Base-by-base conservation (phyloP, 2,329 filamentous ascomycete genomes). In the Colletotrichum lindemuthianum region DNA sequence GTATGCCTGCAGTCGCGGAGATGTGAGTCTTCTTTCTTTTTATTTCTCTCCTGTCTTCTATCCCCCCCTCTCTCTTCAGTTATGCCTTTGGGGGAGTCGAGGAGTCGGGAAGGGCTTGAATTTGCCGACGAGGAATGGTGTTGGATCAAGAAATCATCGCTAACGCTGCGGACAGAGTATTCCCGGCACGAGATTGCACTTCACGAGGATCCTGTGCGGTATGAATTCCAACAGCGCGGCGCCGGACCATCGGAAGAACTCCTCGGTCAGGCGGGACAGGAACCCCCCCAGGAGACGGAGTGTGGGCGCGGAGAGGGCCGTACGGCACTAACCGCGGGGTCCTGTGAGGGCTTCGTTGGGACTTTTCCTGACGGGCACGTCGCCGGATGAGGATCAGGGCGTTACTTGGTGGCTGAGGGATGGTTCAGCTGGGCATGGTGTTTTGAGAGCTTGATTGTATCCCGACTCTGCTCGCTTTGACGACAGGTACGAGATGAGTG, bases 161-260 rank as follows among this genome's bases (percentile, higher is more conserved):
- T 40, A 8, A 32, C 34, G n/a, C 13, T 33, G 8, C 10, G 8
- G 16, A n/a, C 65, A 88, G 86, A 88, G 81, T 71, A 79, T 88
- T 32, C 79, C 86, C 1, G 80, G 81, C 15, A 86, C 86, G 12
- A 80, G 86, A 8, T 77, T 84, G n/a, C 80, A 83, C 66, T 88
- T 87, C 71, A 86, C 79, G 55, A 81, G 80, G 65, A 81, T 86
- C 70, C 77, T 88, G 47, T 87, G 84, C 71, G 86, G 85, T 41
- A 80, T 82, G 67, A 79, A 83, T 10, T 74, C 67, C 12, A 65
- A 67, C 13, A 15, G 65, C 39, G 60, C 54, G 24, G 66, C 63
- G 50, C 15, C 65, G 15, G 63, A 66, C 15, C 57, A 44, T 43
- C 58, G 63, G n/a, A 67, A 67, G 54, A 54, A n/a, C 34, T 55